These are phyloP conservation scores for Bipolaris sorokiniana DNA, from an alignment of 2,329 filamentous ascomycete species.

Conservation along the genomic window DNA sequence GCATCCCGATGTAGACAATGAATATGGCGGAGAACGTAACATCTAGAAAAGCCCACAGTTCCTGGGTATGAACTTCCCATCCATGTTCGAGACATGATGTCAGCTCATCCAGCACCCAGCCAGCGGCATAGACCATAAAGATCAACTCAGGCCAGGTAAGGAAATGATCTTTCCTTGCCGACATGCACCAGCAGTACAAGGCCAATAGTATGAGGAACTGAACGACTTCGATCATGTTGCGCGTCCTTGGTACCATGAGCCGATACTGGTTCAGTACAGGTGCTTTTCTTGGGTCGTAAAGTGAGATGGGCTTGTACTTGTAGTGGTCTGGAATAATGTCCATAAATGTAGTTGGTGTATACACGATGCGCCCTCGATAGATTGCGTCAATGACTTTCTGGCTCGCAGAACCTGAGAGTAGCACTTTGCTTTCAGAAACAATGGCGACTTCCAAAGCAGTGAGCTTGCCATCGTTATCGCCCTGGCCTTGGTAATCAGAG, in stretches of 20 bases:
- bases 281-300: constrained; percentile 78
- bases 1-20: constrained; percentile 69
- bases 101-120: constrained; percentile 80
- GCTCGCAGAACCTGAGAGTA: constrained; percentile 77
- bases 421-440: constrained; percentile 78
- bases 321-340: constrained; percentile 86
- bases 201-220: constrained; percentile 74
- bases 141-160: constrained; percentile 66
- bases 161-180: constrained; percentile 64
- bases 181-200: constrained; percentile 76
- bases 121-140: constrained; percentile 76
- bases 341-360: constrained; percentile 80
- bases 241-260: constrained; percentile 78
- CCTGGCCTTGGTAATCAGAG: constrained; percentile 55
- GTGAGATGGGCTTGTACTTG: constrained; percentile 79
- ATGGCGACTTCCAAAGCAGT: constrained; percentile 85
- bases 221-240: constrained; percentile 74
- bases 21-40: constrained; percentile 78
- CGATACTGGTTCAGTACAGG: constrained; percentile 84
- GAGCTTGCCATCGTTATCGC: constrained; percentile 64
- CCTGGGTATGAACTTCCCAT: constrained; percentile 84
- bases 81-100: constrained; percentile 77
- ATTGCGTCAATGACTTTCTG: constrained; percentile 84
- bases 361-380: constrained; percentile 79
- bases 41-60: constrained; percentile 87